A percentile compares a stretch with the other conserved stretches of the same genome.
phyloP scores from a whole-genome alignment of 257 asterid species.

The Rubia yunnanensis region DNA sequence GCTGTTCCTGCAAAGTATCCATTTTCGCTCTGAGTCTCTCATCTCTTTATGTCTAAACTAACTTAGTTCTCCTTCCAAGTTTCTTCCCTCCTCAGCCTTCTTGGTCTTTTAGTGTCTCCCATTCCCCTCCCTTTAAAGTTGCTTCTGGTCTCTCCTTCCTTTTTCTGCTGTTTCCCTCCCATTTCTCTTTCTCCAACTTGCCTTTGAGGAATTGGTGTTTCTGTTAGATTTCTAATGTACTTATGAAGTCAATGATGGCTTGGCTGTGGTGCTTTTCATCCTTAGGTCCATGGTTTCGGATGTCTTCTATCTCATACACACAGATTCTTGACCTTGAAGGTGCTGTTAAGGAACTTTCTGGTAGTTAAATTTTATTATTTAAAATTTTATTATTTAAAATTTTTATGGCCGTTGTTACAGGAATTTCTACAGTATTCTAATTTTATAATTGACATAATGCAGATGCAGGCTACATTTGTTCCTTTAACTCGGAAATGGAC shows the following conservation, averaged over 20 bases:
- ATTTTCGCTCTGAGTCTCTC: background rate
- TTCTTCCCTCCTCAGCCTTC: background rate
- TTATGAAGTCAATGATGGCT: background rate
- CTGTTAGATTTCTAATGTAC: background rate
- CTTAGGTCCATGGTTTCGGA: slow-evolving; percentile 94
- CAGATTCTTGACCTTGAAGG: slow-evolving; percentile 62
- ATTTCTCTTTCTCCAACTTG: too few relatives aligned
- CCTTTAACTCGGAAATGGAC: slow-evolving; percentile 33
- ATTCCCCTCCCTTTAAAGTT: background rate
- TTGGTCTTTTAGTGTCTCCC: background rate
- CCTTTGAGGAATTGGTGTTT: background rate
- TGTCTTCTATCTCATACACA: slow-evolving; percentile 62
- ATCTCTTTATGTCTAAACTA: background rate
- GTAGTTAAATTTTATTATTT: slow-evolving; percentile 32
- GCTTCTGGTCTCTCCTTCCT: background rate
- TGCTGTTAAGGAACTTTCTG: slow-evolving; percentile 61
- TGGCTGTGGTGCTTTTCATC: slow-evolving; percentile 13
- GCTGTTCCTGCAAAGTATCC: background rate
- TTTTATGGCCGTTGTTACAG: slow-evolving; percentile 6
- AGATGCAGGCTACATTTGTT: slow-evolving; percentile 61
- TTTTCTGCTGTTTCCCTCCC: background rate
- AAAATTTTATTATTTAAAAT: background rate
- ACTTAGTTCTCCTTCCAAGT: background rate
- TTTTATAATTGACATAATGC: slow-evolving; percentile 11
- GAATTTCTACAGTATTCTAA: background rate